Evolutionary conservation across 306 rosid species (phyloP), one percentile per base, ranked within the genome.

Genomic region (Lotus japonicus): DNA sequence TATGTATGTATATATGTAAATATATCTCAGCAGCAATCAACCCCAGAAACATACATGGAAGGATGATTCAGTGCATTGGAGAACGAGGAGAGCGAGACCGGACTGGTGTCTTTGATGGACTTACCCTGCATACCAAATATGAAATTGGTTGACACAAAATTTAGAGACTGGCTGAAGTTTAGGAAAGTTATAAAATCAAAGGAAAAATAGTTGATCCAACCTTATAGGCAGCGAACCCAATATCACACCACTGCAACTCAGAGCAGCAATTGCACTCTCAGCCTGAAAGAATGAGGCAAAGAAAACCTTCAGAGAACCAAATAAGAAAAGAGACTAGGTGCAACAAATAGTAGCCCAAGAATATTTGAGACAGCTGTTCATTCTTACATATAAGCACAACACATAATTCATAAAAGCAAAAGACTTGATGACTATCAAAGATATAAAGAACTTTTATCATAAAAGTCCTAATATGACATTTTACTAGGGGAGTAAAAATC

Each of bases 181-280:
- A 36, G 45, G 33, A 19, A 21, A 55, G 33, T 16, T 31, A 21
- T 33, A 76, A 31, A 87, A 87, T 71, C 17, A 70, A 58, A 61
- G 28, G 31, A 36, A 73, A 61, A 23, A 53, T 45, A 11, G 45
- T 52, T 11, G 31, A 49, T 75, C 91, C 16, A 61, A 94, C 99
- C 99, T 94, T 85, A 94, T 94, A 5, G 99, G 96, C 77, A 90
- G 83, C 28, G 99, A 68, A 46, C 99, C 99, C 92, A 94, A 75
- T 68, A 94, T 84, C 78, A 88, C 96, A 67, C 99, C 99, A 39
- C 99, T 94, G 65, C 97, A 90, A 84, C 88, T 94, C 68, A 94
- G 90, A 70, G 99, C 99, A 2, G 92, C 95, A 81, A 94, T 94
- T 68, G 99, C 99, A 77, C 99, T 90, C 70, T 94, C 96, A 66